phyloP scores from a whole-genome alignment of 2,329 filamentous ascomycete genomes.

The Aotearoamyces nothofagi region DNA sequence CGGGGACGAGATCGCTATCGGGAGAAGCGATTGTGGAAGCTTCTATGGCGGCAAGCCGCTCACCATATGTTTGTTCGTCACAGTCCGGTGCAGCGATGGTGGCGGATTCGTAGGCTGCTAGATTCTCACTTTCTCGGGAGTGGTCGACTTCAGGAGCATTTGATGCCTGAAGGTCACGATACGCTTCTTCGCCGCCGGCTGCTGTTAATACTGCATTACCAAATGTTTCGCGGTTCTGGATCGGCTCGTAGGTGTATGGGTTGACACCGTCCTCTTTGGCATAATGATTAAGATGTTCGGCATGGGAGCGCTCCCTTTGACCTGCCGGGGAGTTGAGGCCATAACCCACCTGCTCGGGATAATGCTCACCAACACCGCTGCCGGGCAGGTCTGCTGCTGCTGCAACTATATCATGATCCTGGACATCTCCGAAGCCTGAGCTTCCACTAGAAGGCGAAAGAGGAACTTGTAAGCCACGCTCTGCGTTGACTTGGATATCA shows the following conservation, averaged over 20 bases:
- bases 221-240: slow-evolving; percentile 6
- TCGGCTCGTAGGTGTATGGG: slow-evolving; percentile 30
- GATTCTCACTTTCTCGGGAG: slow-evolving; percentile 5
- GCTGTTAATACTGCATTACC: slow-evolving; percentile 11
- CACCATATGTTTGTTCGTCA: background rate
- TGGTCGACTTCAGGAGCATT: slow-evolving; percentile 5
- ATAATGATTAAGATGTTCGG: slow-evolving; percentile 32
- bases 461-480: slow-evolving; percentile 66
- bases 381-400: slow-evolving; percentile 28
- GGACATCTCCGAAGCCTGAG: slow-evolving; percentile 37
- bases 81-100: slow-evolving; percentile 7
- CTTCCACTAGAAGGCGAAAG: slow-evolving; percentile 71
- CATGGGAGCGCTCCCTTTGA: slow-evolving; percentile 34
- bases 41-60: slow-evolving; percentile 8
- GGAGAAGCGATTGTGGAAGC: slow-evolving; percentile 1
- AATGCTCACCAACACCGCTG: slow-evolving; percentile 11
- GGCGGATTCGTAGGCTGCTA: slow-evolving; percentile 7
- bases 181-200: slow-evolving; percentile 8
- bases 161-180: slow-evolving; percentile 6
- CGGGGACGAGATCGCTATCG: slow-evolving; percentile 9
- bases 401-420: slow-evolving; percentile 32
- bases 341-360: slow-evolving; percentile 22
- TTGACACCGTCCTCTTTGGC: slow-evolving; percentile 40
- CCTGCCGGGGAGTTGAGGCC: slow-evolving; percentile 23
- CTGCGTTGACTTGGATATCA: slow-evolving; percentile 68